Evolutionary conservation across 495 filamentous ascomycete genomes (phyloP).

Genomic region (Aspergillus carlsbadensis): DNA sequence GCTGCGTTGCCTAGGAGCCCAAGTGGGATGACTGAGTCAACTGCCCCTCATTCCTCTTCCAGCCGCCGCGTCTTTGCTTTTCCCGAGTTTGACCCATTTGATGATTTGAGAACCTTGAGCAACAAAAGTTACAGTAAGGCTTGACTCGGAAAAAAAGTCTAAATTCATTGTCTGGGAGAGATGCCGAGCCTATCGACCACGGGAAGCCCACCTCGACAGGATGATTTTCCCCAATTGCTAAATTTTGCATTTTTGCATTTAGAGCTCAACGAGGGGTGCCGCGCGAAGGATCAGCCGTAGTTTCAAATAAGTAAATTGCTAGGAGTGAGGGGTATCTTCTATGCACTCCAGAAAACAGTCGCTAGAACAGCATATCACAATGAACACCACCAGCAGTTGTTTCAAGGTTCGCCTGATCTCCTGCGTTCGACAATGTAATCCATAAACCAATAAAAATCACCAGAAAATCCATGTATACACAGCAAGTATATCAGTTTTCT

Average conservation of each 20-base stretch:
- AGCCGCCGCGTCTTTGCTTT: neutral
- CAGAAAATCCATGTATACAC: neutral
- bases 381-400: neutral
- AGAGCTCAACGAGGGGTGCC: neutral
- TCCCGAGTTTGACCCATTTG: conserved; percentile 4
- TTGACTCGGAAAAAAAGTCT: neutral
- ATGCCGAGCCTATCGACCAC: conserved; percentile 17
- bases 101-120: neutral
- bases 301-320: neutral
- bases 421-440: conserved; percentile 6
- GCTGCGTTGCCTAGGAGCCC: conserved; percentile 17
- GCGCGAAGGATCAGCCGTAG: neutral
- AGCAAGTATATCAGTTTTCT: conserved; percentile 35
- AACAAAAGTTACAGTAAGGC: conserved; percentile 8
- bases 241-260: conserved; percentile 2
- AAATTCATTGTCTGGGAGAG: neutral
- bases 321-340: conserved; percentile 7
- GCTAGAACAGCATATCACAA: neutral
- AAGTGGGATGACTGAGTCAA: conserved; percentile 10
- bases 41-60: conserved; percentile 14
- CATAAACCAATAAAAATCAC: neutral
- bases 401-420: conserved; percentile 5
- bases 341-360: neutral
- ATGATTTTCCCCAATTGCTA: conserved; percentile 15
- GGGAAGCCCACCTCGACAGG: conserved; percentile 20